A percentile compares a stretch with the other conserved stretches of the same genome.
Evolutionary conservation across 345 rosid species (phyloP).

Genomic region (Laguncularia racemosa): DNA sequence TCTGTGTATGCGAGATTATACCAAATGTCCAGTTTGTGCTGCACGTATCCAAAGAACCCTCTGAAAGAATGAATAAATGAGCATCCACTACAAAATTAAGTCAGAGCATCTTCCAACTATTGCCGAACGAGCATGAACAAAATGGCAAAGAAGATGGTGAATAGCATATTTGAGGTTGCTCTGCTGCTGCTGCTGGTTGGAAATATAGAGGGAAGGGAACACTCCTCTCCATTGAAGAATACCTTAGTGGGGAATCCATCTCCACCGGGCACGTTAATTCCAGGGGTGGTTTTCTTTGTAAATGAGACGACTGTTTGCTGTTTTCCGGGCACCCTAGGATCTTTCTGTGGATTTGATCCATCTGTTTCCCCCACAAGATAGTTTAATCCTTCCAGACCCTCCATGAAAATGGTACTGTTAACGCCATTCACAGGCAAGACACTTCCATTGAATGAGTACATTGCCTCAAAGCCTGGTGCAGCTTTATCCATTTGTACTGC

Average conservation of each 20-base stretch:
- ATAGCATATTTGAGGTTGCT: slow-evolving; percentile 13
- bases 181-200: slow-evolving; percentile 42
- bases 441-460: slow-evolving; percentile 77
- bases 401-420: slow-evolving; percentile 65
- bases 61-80: slow-evolving; percentile 30
- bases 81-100: slow-evolving; percentile 10
- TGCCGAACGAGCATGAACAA: slow-evolving; percentile 28
- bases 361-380: slow-evolving; percentile 65
- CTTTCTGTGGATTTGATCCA: slow-evolving; percentile 48
- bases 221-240: slow-evolving; percentile 91
- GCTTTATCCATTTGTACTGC: slow-evolving; percentile 61
- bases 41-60: neutral
- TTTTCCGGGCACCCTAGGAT: slow-evolving; percentile 81
- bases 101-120: slow-evolving; percentile 15
- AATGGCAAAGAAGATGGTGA: slow-evolving; percentile 21
- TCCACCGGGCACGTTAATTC: slow-evolving; percentile 54
- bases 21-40: too few species aligned
- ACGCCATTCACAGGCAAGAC: slow-evolving; percentile 31
- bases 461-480: slow-evolving; percentile 66
- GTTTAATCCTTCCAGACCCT: slow-evolving; percentile 74
- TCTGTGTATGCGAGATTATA: too few species aligned
- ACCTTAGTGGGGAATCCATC: slow-evolving; percentile 93
- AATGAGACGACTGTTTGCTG: slow-evolving; percentile 86
- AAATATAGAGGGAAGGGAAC: slow-evolving; percentile 55
- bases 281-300: slow-evolving; percentile 67